A percentile compares a stretch with the other conserved stretches of the same genome.
phyloP scores from a whole-genome alignment of 176 grass and related monocot genomes.

The Ananas comosus region DNA sequence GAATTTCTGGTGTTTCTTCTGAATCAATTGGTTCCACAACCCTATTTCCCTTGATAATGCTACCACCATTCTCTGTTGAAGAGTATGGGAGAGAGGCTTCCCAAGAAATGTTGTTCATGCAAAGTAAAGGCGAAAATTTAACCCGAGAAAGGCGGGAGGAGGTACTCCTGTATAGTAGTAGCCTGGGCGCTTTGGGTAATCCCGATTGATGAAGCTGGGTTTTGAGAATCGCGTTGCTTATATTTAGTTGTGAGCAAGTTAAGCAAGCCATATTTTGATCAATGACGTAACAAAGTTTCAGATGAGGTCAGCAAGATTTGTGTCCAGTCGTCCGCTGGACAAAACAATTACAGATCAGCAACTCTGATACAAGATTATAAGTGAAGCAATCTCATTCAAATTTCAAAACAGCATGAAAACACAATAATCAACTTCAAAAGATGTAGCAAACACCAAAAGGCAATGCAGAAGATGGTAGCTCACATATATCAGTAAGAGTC shows the following conservation, averaged over 20 bases:
- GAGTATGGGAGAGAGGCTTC: conserved; percentile 56
- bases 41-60: conserved; percentile 43
- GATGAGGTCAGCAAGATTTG: not conserved
- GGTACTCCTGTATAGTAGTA: conserved; percentile 22
- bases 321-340: conserved; percentile 11
- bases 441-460: too few species aligned
- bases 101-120: conserved; percentile 49
- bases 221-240: conserved; percentile 23
- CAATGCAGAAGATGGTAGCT: too few species aligned
- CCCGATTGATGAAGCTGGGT: conserved; percentile 19
- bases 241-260: conserved; percentile 28
- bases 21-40: conserved; percentile 56
- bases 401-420: too few species aligned
- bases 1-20: conserved; percentile 51
- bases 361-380: too few species aligned
- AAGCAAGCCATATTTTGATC: conserved; percentile 40
- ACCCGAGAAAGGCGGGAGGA: conserved; percentile 4
- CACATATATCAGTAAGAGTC: too few species aligned
- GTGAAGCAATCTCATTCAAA: too few species aligned
- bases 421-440: too few species aligned
- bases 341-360: not conserved
- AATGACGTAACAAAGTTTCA: not conserved
- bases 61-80: conserved; percentile 32
- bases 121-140: conserved; percentile 31
- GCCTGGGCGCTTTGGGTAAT: conserved; percentile 22